A percentile compares a stretch with the other conserved stretches of the same genome.
Conservation (phyloP, 768 basidiomycete species). For the Terana coerulea region DNA sequence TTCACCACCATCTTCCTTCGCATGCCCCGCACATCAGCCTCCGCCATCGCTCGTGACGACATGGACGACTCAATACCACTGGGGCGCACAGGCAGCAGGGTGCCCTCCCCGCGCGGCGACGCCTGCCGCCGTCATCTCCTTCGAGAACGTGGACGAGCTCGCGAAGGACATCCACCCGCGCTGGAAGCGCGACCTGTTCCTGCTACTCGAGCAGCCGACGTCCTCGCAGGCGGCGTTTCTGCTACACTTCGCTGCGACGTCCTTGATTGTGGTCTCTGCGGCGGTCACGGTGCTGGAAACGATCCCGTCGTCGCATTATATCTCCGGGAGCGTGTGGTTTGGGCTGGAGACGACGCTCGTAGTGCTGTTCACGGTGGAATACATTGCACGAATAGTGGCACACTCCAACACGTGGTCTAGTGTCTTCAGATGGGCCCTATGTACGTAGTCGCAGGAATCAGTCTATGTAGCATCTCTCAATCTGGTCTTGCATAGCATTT, state of each 20-base stretch:
- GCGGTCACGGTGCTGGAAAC: conserved; percentile 78
- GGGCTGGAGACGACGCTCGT: conserved; percentile 85
- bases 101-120: conserved; percentile 1
- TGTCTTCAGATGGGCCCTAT: conserved; percentile 63
- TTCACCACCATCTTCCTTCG: background rate
- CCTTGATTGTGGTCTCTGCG: conserved; percentile 70
- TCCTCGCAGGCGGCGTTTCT: conserved; percentile 75
- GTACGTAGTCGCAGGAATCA: conserved; percentile 42
- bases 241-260: conserved; percentile 66
- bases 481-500: conserved; percentile 61
- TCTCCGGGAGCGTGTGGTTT: conserved; percentile 73
- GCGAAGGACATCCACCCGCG: conserved; percentile 27
- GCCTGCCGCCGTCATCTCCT: conserved; percentile 10
- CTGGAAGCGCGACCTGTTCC: conserved; percentile 65
- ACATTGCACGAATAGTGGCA: conserved; percentile 66
- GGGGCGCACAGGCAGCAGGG: background rate
- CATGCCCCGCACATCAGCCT: background rate
- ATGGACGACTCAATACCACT: conserved; percentile 8
- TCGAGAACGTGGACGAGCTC: conserved; percentile 16
- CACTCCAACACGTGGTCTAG: conserved; percentile 66
- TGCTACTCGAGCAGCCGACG: conserved; percentile 76
- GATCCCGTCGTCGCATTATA: conserved; percentile 71
- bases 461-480: no score
- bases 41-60: background rate
- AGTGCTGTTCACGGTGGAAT: conserved; percentile 84